Evolutionary conservation across 257 asterid species (phyloP).

Genomic region (Eustoma russellianum): DNA sequence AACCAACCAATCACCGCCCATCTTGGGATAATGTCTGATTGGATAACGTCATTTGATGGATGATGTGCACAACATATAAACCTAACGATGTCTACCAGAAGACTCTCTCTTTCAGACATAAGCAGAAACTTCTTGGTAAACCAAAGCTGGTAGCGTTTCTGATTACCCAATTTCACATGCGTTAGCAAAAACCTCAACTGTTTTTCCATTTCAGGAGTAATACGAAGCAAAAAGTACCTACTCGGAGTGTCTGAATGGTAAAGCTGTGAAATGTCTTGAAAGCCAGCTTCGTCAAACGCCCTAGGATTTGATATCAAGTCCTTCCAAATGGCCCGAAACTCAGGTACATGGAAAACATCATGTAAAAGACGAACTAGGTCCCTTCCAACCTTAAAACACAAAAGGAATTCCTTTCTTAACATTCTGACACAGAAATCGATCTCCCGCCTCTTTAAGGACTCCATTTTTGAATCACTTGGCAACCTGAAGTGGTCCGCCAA

Average conservation of each 20-base stretch:
- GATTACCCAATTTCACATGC: constrained; percentile 58
- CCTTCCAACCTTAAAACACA: constrained; percentile 73
- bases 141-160: constrained; percentile 65
- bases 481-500: constrained; percentile 60
- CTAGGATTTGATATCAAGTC: constrained; percentile 53
- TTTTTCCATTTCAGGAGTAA: constrained; percentile 86
- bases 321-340: constrained; percentile 59
- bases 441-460: constrained; percentile 49
- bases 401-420: constrained; percentile 44
- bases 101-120: constrained; percentile 36
- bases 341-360: constrained; percentile 63
- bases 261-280: constrained; percentile 41
- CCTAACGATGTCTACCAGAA: constrained; percentile 57
- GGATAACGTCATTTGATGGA: constrained; percentile 55
- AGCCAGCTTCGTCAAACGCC: constrained; percentile 32
- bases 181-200: constrained; percentile 69
- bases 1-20: constrained; percentile 88
- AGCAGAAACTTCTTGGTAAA: constrained; percentile 54
- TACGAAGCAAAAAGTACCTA: constrained; percentile 56
- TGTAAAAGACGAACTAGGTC: constrained; percentile 80
- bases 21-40: constrained; percentile 53
- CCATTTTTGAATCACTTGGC: constrained; percentile 25
- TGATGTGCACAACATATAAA: constrained; percentile 75
- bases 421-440: constrained; percentile 44
- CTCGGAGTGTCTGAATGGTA: constrained; percentile 43